Base-by-base conservation (phyloP, 495 filamentous ascomycete genomes). In the Penicillium paxilli region DNA sequence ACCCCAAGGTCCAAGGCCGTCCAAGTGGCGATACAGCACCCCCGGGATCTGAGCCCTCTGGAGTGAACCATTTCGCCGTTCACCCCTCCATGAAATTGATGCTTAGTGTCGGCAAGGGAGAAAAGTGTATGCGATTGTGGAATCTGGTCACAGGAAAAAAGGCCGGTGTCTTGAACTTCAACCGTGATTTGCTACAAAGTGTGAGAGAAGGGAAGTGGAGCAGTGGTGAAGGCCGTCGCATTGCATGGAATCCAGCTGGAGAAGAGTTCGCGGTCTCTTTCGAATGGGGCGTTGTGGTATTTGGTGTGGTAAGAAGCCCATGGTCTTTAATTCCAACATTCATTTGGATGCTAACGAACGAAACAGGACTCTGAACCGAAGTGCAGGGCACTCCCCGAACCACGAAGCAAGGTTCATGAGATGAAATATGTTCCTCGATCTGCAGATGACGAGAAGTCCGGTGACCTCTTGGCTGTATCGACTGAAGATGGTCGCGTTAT, bases 31-130 rank as follows among this genome's bases (percentile, higher is more conserved):
- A 97, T 66, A 97, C 94, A 5, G 91, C 91, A 1, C 86, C 84
- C 12, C 75, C 84, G n/a, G 94, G 90, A 10, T 89, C 83, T 11
- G 82, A 85, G n/a, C 91, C 92, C 2, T 79, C 85, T n/a, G 94
- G 94, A 11, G 83, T 99, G 41, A 98, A 96, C 63, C 91, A 92
- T 65, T 91, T 98, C 73, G 92, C 95, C 10, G 85, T 98, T 4
- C 95, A 99, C 63, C 95, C 94, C 3, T 92, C 87, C 70, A 89
- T 92, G 81, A 98, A 97, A 75, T 81, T 99, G 48, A 94, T 96
- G 85, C 80, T 99, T 42, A 92, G 83, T 61, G 92, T 98, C 4
- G 85, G 88, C 23, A 88, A 85, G 54, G 92, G 92, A 35, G 95
- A 98, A 76, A 81, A 83, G 48, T 91, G 84, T 60, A 92, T 99